phyloP scores from a whole-genome alignment of 202 grass and related monocot genomes.

The Panicum hallii region DNA sequence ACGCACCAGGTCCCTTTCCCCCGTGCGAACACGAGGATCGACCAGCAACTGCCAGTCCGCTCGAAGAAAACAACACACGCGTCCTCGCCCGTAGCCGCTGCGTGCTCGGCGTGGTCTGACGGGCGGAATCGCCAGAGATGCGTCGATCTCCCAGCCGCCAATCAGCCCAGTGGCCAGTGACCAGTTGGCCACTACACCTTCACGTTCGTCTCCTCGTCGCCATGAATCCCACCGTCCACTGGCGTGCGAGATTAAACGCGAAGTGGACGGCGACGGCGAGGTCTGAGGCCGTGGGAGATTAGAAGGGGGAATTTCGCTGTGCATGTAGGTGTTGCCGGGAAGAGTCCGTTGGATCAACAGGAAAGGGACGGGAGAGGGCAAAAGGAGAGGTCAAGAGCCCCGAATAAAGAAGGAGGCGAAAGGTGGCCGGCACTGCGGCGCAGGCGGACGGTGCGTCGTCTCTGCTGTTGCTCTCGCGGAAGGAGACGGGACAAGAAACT shows the following conservation, averaged over 20 bases:
- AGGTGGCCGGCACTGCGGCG: constrained; percentile 14
- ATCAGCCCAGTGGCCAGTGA: neutral
- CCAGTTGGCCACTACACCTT: neutral
- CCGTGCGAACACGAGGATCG: neutral
- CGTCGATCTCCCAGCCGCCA: neutral
- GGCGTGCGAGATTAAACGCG: neutral
- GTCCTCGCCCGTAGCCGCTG: neutral
- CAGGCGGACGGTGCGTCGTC: neutral
- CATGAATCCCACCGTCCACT: neutral
- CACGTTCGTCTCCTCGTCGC: constrained; percentile 21
- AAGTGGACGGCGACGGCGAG: constrained; percentile 4
- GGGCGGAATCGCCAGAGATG: neutral
- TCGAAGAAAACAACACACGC: neutral
- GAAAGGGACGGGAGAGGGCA: constrained; percentile 33
- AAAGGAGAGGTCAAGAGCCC: constrained; percentile 9
- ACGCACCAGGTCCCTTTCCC: neutral
- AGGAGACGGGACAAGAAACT: neutral
- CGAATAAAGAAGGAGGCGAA: constrained; percentile 12
- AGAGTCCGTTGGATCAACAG: constrained; percentile 12
- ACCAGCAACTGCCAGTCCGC: neutral
- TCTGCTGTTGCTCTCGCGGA: constrained; percentile 25
- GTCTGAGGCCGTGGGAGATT: neutral
- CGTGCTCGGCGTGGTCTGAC: neutral
- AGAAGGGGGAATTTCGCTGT: neutral
- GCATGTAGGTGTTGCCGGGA: neutral